Percentiles rank a stretch among this genome's conserved stretches.
These are phyloP conservation scores for Metschnikowia colocasiae DNA, from an alignment of 805 yeast species.

Conservation along the genomic window DNA sequence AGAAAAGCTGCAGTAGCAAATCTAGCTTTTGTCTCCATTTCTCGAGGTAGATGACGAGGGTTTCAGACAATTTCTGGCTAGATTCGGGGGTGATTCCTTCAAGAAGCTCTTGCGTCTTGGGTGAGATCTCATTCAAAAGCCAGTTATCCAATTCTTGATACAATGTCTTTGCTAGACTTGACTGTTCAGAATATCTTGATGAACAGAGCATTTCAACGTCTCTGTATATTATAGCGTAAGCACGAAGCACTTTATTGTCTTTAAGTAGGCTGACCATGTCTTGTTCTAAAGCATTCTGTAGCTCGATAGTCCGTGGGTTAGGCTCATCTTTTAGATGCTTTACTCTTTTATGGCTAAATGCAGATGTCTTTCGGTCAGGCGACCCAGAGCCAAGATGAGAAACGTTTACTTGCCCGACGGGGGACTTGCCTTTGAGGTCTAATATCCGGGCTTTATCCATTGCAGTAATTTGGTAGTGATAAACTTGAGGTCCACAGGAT, in stretches of 20 bases:
- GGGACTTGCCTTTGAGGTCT: conserved; percentile 7
- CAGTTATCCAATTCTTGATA: conserved; percentile 19
- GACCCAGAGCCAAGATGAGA: conserved; percentile 15
- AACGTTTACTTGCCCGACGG: background rate
- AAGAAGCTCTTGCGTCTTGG: conserved; percentile 7
- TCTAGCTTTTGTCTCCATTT: conserved; percentile 26
- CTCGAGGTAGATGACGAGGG: conserved; percentile 17
- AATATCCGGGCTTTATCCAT: conserved; percentile 7
- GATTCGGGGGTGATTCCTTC: background rate
- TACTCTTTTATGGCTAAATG: conserved; percentile 7
- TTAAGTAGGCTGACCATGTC: conserved; percentile 3
- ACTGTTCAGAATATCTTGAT: conserved; percentile 32
- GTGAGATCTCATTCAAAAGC: conserved; percentile 14
- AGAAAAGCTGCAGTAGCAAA: conserved; percentile 28
- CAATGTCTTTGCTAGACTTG: conserved; percentile 23
- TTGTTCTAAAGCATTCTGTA: conserved; percentile 1
- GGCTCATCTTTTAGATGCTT: conserved; percentile 7
- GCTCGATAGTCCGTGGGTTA: conserved; percentile 1
- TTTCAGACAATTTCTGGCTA: background rate
- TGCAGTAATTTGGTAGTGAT: background rate
- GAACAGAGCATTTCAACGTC: conserved; percentile 32
- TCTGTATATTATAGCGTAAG: conserved; percentile 16
- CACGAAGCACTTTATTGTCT: background rate
- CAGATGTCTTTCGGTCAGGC: background rate
- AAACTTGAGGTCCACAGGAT: background rate